Evolutionary conservation across 768 basidiomycete species (phyloP).

Genomic region (Kwoniella sp.): DNA sequence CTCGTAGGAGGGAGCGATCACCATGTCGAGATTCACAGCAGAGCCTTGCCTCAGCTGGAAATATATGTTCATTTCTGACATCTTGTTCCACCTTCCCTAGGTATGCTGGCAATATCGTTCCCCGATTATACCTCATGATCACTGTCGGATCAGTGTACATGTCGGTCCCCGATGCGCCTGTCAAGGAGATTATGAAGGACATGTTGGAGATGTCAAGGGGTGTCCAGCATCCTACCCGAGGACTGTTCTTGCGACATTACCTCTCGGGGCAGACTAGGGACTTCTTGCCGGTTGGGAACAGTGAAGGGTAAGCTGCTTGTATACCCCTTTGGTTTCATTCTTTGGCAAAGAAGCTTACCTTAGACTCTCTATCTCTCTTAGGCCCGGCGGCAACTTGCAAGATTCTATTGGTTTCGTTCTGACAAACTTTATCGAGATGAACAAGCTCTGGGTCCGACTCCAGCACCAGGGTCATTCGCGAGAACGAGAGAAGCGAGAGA

Average conservation of each 20-base stretch:
- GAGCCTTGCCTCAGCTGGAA: background rate
- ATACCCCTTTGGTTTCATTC: background rate
- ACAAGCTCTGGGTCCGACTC: slow-evolving; percentile 98
- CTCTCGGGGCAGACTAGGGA: slow-evolving; percentile 95
- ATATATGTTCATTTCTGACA: background rate
- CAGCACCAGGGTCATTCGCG: slow-evolving; percentile 97
- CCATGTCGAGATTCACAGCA: too few species aligned
- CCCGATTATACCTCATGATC: slow-evolving; percentile 81
- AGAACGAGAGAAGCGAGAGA: slow-evolving; percentile 94
- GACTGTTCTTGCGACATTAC: slow-evolving; percentile 93
- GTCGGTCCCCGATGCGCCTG: slow-evolving; percentile 93
- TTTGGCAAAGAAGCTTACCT: background rate
- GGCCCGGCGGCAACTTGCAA: slow-evolving; percentile 83
- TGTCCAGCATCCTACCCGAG: slow-evolving; percentile 94
- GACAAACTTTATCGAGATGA: slow-evolving; percentile 99
- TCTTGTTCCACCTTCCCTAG: slow-evolving; percentile 9
- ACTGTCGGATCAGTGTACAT: slow-evolving; percentile 99
- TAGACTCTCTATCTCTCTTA: slow-evolving; percentile 52
- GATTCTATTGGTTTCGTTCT: slow-evolving; percentile 95
- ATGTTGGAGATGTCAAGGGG: slow-evolving; percentile 99
- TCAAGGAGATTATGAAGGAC: slow-evolving; percentile 99
- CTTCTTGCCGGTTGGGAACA: slow-evolving; percentile 84
- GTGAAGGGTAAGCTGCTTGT: slow-evolving; percentile 68
- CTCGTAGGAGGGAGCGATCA: too few species aligned
- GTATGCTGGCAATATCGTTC: slow-evolving; percentile 53